These are phyloP conservation scores for Fusarium pseudocircinatum DNA, from an alignment of 2,329 filamentous ascomycete genomes.

Conservation along the genomic window DNA sequence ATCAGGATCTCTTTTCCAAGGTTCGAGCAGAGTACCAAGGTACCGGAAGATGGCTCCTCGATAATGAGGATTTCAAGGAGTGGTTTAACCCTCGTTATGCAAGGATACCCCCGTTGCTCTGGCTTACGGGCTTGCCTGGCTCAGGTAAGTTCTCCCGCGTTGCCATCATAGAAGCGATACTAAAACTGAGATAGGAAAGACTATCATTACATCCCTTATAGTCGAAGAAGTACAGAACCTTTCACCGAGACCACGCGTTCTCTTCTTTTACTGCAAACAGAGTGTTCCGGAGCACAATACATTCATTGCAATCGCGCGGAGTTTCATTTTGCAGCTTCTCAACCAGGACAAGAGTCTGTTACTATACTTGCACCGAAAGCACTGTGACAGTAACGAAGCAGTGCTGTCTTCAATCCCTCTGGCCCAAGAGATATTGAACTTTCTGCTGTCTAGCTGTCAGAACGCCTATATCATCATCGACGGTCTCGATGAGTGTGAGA, in stretches of 20 bases:
- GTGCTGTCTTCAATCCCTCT: fast-evolving
- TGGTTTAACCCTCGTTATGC: background rate
- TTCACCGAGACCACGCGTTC: fast-evolving
- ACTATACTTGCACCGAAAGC: fast-evolving
- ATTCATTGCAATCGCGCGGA: fast-evolving
- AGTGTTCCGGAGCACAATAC: fast-evolving
- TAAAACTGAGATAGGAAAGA: background rate
- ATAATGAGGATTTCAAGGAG: fast-evolving
- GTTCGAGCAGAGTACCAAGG: background rate
- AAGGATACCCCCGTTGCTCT: fast-evolving
- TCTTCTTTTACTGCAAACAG: fast-evolving
- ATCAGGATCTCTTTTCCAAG: background rate
- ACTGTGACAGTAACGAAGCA: background rate
- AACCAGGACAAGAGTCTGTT: background rate
- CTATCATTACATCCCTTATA: fast-evolving
- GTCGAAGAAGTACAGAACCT: fast-evolving
- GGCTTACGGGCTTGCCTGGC: background rate
- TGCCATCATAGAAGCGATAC: fast-evolving
- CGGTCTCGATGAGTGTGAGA: background rate
- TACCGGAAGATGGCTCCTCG: background rate
- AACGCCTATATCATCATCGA: background rate
- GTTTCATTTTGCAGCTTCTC: fast-evolving
- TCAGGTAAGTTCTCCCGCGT: fast-evolving
- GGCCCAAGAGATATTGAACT: fast-evolving
- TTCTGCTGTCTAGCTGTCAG: background rate